Evolutionary conservation across 495 filamentous ascomycete species (phyloP), one percentile per base, ranked within the genome.

Genomic region (Saxispiralis lemnorum): DNA sequence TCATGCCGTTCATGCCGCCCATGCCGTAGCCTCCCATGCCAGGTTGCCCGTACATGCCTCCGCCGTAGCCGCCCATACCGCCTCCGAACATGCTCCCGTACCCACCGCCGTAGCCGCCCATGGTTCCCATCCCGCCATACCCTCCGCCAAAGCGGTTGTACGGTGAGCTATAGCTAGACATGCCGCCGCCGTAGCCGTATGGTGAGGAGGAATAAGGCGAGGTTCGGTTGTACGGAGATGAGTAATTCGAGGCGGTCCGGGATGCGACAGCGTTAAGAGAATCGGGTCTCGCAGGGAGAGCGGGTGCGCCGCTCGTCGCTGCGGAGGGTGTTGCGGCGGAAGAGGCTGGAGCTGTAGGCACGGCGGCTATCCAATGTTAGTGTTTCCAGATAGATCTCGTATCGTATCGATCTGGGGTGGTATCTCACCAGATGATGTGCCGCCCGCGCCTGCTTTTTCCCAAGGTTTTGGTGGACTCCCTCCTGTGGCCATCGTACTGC

Each of bases 391-490:
- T n/a, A n/a, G n/a, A n/a, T n/a, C n/a, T n/a, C n/a, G n/a, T n/a
- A n/a, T n/a, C n/a, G n/a, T n/a, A n/a, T n/a, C n/a, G n/a, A n/a
- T n/a, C n/a, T n/a, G n/a, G n/a, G n/a, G n/a, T n/a, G n/a, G n/a
- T n/a, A n/a, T n/a, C 28, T 17, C 56, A 60, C 33, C 43, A 38
- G 38, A 37, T 41, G 59, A 56, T 38, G 72, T 64, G 46, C 70
- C 58, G 41, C 64, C 59, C 37, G 73, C 72, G 59, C 83, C 79
- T 44, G 73, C 71, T 59, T 76, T 74, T 64, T 96, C 88, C 88
- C 88, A 96, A 15, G 88, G 88, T 64, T 96, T 96, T 31, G 88
- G 88, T 53, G 88, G 88, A 75, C 73, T 36, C 11, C 31, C 42
- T 5, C 24, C 24, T 5, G 24, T 28, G 24, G 24, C 24, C 24